Base-by-base conservation (phyloP, 2,329 filamentous ascomycete species). In the Colletotrichum sp. region DNA sequence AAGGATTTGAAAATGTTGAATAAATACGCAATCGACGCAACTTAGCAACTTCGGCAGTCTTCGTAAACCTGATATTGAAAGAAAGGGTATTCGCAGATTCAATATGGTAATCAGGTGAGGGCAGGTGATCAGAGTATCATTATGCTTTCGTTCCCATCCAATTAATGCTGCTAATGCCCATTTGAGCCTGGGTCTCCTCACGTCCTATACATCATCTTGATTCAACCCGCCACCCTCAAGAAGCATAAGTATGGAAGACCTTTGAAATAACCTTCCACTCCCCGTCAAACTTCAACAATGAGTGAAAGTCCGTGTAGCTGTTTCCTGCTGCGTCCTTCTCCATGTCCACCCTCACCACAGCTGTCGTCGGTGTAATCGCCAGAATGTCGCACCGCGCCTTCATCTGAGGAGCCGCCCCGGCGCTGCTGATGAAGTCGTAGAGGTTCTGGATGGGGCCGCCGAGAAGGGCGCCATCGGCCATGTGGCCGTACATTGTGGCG, bases 161-260 rank as follows among this genome's bases (percentile, higher is more conserved):
- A 26, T 59, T 59, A 16, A 28, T 28, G 8, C 0, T 55, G 36
- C 5, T 5, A 9, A 16, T 26, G 12, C 52, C 21, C 52, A 16
- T 15, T 57, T 6, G 21, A 57, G 15, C 52, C 21, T 10, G 39
- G 0, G 5, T 1, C 5, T 21, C 18, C 10, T 3, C 1, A 3
- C 1, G 10, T n/a, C 44, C 44, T 1, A 10, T 44, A 6, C 18
- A 52, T 52, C 21, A 16, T 10, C 7, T 59, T 0, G 3, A 0
- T 16, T 13, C 55, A 28, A 28, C 8, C 12, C 24, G 4, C 6
- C 24, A 3, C 24, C 2, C 24, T 28, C 15, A 63, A n/a, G n/a
- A 63, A 13, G 59, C 85, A 24, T 71, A 77, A 21, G 62, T 68
- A 10, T 77, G 75, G 15, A 76, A 78, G 3, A 75, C 69, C 72